These are phyloP conservation scores for Ganoderma sp. DNA, from an alignment of 1,284 basidiomycete genomes.

Conservation along the genomic window DNA sequence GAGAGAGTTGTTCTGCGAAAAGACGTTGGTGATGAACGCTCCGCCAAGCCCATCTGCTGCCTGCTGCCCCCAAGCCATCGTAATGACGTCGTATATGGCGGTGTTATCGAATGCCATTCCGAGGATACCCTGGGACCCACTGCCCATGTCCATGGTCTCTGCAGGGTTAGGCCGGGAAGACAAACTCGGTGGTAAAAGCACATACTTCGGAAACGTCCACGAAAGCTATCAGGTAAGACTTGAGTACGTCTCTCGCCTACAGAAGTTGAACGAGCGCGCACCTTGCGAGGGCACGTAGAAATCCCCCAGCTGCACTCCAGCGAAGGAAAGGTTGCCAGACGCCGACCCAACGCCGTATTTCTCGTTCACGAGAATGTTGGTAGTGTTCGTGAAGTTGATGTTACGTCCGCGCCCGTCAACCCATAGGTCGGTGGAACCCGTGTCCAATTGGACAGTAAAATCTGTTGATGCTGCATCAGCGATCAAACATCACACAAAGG, in stretches of 20 bases:
- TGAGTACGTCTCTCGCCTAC: not conserved
- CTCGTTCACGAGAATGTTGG: slow-evolving; percentile 20
- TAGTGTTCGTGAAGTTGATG: slow-evolving; percentile 31
- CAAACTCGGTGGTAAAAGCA: not conserved
- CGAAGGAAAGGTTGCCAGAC: slow-evolving; percentile 34
- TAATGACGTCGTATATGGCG: slow-evolving; percentile 50
- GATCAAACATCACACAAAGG: not conserved
- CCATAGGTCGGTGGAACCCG: slow-evolving; percentile 37
- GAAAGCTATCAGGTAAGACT: slow-evolving; percentile 30
- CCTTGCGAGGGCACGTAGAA: slow-evolving; percentile 39
- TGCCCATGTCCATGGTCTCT: slow-evolving; percentile 37
- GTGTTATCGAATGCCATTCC: slow-evolving; percentile 67
- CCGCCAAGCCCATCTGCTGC: slow-evolving; percentile 11
- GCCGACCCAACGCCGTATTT: slow-evolving; percentile 35
- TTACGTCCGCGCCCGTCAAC: slow-evolving; percentile 19
- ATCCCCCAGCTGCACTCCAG: slow-evolving; percentile 35
- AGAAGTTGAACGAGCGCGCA: slow-evolving; percentile 9
- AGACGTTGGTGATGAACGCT: slow-evolving; percentile 22
- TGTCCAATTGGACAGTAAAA: slow-evolving; percentile 34
- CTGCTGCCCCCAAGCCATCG: slow-evolving; percentile 5
- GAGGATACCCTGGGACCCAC: slow-evolving; percentile 60
- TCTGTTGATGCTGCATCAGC: not conserved
- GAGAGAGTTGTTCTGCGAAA: slow-evolving; percentile 20
- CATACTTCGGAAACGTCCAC: slow-evolving; percentile 23
- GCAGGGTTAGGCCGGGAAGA: not conserved